Percentiles rank a stretch among this genome's conserved stretches.
Evolutionary conservation across 352 stramenopile species (phyloP).

Genomic region (Globisporangium paddicum): DNA sequence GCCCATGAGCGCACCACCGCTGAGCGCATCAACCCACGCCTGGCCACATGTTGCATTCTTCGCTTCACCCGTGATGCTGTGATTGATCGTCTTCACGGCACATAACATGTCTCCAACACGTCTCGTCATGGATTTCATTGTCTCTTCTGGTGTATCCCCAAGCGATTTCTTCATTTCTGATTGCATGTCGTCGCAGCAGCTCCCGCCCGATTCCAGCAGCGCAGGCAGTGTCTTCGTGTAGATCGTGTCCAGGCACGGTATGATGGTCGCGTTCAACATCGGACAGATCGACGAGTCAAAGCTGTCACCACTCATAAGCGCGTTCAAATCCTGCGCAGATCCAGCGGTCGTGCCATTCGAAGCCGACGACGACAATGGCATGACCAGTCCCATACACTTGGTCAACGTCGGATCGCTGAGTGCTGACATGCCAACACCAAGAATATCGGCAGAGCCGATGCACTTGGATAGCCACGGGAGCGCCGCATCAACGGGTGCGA

Average conservation of each 20-base stretch:
- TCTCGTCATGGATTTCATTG: slow-evolving; percentile 15
- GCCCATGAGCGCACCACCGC: slow-evolving; percentile 13
- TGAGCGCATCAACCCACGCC: slow-evolving; percentile 15
- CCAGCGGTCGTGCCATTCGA: not conserved
- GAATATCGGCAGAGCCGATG: slow-evolving; percentile 23
- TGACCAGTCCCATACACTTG: slow-evolving; percentile 22
- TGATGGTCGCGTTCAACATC: slow-evolving; percentile 24
- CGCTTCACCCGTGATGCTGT: slow-evolving; percentile 1
- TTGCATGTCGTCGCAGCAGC: slow-evolving; percentile 28
- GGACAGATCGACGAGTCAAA: slow-evolving; percentile 22
- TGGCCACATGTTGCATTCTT: slow-evolving; percentile 24
- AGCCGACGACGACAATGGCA: not conserved
- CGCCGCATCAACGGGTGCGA: slow-evolving; percentile 25
- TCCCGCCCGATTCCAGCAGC: slow-evolving; percentile 21
- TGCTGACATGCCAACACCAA: slow-evolving; percentile 20
- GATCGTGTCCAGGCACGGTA: slow-evolving; percentile 30
- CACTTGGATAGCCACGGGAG: slow-evolving; percentile 36
- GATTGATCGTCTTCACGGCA: slow-evolving; percentile 16
- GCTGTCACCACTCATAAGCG: slow-evolving; percentile 6
- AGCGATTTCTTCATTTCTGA: slow-evolving; percentile 20
- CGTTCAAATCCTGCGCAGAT: not conserved
- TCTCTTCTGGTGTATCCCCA: slow-evolving; percentile 19
- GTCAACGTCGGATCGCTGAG: slow-evolving; percentile 18
- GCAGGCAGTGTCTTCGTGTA: slow-evolving; percentile 20
- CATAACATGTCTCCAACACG: slow-evolving; percentile 28